Evolutionary conservation across 208 protist species (phyloP).

Genomic region (Crithidia sp.): DNA sequence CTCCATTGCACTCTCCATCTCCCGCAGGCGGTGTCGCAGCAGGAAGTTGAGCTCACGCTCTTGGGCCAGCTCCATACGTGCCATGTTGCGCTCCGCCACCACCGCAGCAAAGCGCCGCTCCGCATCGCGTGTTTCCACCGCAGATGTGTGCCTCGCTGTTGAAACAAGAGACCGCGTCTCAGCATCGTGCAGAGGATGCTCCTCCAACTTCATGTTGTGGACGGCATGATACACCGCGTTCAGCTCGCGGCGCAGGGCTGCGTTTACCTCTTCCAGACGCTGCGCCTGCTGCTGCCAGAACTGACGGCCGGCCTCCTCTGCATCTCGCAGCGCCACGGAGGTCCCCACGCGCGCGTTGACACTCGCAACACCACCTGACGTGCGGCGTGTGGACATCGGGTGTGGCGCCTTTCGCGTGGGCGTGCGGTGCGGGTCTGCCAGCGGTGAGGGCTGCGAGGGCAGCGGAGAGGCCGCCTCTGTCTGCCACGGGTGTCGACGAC

Average conservation of each 20-base stretch:
- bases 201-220: background rate
- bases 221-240: constrained; percentile 18
- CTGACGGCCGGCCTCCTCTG: background rate
- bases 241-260: constrained; percentile 17
- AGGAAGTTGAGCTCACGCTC: constrained; percentile 44
- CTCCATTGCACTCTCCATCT: constrained; percentile 27
- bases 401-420: background rate
- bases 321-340: too few relatives aligned
- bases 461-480: background rate
- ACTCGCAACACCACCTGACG: too few relatives aligned
- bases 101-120: constrained; percentile 9
- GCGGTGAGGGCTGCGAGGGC: background rate
- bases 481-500: too few relatives aligned
- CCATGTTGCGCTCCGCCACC: constrained; percentile 36
- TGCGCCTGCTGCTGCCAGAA: constrained; percentile 35
- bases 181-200: background rate
- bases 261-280: constrained; percentile 16
- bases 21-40: constrained; percentile 31
- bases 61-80: constrained; percentile 35
- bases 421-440: background rate
- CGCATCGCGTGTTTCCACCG: background rate
- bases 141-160: background rate
- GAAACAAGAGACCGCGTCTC: too few relatives aligned
- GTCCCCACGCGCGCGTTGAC: too few relatives aligned
- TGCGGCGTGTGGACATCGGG: too few relatives aligned